These are phyloP conservation scores for Pseudonitzschia pungens DNA, from an alignment of 108 stramenopile species.

Conservation along the genomic window DNA sequence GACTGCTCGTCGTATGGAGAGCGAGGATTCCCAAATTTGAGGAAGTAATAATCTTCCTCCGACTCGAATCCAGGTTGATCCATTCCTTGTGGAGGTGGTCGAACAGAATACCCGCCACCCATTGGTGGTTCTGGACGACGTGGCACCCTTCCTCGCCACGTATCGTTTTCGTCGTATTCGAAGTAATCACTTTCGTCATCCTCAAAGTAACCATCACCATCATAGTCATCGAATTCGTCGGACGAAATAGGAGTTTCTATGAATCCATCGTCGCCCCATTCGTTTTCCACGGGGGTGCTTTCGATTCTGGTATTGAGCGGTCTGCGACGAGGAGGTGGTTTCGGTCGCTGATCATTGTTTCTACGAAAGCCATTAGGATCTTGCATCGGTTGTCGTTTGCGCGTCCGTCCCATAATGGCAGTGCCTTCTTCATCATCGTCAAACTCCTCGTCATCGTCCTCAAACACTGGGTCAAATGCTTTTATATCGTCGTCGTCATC, in stretches of 20 bases:
- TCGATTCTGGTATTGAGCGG: neutral
- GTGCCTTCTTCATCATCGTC: constrained; percentile 1
- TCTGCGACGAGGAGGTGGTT: neutral
- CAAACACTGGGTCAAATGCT: neutral
- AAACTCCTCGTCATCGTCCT: neutral
- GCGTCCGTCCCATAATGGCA: neutral
- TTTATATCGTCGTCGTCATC: neutral
- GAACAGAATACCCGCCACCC: constrained; percentile 1
- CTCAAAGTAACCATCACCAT: neutral
- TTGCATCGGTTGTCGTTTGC: neutral
- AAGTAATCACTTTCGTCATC: neutral
- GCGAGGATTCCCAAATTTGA: constrained; percentile 5
- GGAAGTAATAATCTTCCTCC: constrained; percentile 11
- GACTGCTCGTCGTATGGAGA: neutral
- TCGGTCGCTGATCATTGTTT: neutral
- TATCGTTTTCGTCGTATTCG: neutral
- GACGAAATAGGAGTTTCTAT: constrained; percentile 4
- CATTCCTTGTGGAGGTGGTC: neutral
- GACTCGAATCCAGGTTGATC: neutral
- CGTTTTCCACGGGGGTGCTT: neutral
- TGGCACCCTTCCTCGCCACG: neutral
- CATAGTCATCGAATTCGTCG: neutral
- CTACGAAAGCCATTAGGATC: neutral
- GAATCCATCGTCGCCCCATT: constrained; percentile 1
- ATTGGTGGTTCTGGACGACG: neutral